Percentiles rank a stretch among this genome's conserved stretches.
phyloP scores from a whole-genome alignment of 169 alveolate species.

The Perkinsus olseni region DNA sequence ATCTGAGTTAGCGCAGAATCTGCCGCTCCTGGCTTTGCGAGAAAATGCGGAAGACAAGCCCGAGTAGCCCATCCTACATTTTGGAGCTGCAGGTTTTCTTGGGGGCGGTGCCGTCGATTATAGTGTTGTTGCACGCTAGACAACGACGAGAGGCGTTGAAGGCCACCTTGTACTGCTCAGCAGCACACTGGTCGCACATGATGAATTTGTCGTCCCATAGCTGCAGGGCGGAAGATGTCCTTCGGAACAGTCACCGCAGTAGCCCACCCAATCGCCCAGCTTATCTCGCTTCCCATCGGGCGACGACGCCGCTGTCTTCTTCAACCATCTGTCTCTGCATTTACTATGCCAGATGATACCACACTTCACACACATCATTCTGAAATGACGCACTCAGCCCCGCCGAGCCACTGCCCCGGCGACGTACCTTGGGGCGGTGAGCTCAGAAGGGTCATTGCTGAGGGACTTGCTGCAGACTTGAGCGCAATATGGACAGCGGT shows the following conservation, averaged over 20 bases:
- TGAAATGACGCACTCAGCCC: not conserved
- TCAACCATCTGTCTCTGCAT: not conserved
- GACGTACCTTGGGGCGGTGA: not conserved
- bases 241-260: not conserved
- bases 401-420: not conserved
- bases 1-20: no score
- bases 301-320: not conserved
- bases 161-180: not conserved
- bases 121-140: not conserved
- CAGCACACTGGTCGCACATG: not conserved
- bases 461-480: not conserved
- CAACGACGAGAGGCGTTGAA: not conserved
- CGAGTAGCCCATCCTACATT: not conserved
- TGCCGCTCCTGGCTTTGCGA: no score
- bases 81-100: not conserved
- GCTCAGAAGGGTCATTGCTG: not conserved
- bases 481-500: not conserved
- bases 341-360: not conserved
- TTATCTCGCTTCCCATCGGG: not conserved
- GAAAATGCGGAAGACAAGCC: no score
- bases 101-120: not conserved
- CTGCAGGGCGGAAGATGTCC: not conserved
- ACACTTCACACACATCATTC: not conserved
- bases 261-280: not conserved
- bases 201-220: not conserved